Evolutionary conservation across 2,329 filamentous ascomycete species (phyloP).

Genomic region (Clonostachys chloroleuca): DNA sequence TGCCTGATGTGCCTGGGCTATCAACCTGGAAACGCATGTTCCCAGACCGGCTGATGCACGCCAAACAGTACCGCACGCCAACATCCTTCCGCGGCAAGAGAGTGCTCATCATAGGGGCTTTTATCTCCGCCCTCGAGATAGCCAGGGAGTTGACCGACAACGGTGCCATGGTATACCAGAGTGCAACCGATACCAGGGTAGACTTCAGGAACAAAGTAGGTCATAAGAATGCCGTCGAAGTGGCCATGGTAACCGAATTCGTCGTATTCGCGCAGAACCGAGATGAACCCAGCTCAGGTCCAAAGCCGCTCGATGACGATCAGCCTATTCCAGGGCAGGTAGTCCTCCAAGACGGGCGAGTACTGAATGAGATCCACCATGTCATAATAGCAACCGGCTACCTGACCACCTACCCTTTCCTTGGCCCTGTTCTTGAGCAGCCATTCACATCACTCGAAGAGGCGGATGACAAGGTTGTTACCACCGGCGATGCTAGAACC

Average conservation of each 20-base stretch:
- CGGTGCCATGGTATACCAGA: constrained; percentile 37
- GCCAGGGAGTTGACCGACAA: constrained; percentile 28
- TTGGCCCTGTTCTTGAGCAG: constrained; percentile 18
- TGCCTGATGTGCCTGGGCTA: constrained; percentile 58
- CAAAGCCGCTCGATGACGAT: constrained; percentile 49
- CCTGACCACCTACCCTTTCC: constrained; percentile 61
- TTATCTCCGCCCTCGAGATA: constrained; percentile 36
- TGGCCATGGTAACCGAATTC: too few species aligned
- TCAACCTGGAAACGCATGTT: constrained; percentile 49
- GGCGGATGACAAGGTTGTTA: too few species aligned
- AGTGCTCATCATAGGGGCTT: constrained; percentile 47
- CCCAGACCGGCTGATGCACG: constrained; percentile 54
- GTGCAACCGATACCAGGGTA: constrained; percentile 51
- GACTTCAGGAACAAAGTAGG: constrained; percentile 50
- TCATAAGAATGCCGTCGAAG: constrained; percentile 22
- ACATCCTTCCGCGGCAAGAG: constrained; percentile 50
- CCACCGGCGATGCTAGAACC: too few species aligned
- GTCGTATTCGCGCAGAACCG: constrained; percentile 37
- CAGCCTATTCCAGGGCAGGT: constrained; percentile 8
- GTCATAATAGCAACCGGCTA: constrained; percentile 68
- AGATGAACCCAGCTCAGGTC: neutral
- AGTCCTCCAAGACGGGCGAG: too few species aligned
- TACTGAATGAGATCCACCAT: too few species aligned
- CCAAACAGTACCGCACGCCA: constrained; percentile 67
- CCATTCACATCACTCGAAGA: too few species aligned